Conservation (phyloP, 768 basidiomycete genomes). For the Tricholoma sp. region DNA sequence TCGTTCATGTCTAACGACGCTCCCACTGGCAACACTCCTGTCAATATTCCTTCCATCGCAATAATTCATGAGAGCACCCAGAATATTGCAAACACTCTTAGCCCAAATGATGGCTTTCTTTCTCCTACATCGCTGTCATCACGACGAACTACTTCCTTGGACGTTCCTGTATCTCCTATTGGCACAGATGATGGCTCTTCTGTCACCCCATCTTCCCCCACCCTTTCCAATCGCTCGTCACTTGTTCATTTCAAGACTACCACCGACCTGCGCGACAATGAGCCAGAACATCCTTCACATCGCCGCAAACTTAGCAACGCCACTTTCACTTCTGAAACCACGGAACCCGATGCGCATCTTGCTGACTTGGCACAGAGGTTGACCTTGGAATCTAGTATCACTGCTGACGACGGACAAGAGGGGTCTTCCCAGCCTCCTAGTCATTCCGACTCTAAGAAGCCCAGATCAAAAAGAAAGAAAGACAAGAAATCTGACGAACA, state of each 20-base stretch:
- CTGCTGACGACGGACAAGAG: slow-evolving; percentile 28
- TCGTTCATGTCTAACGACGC: neutral
- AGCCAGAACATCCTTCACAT: slow-evolving; percentile 46
- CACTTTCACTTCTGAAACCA: slow-evolving; percentile 48
- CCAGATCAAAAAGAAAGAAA: slow-evolving; percentile 22
- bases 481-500: slow-evolving; percentile 22
- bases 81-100: neutral
- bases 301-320: slow-evolving; percentile 52
- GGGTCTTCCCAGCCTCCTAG: slow-evolving; percentile 3
- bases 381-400: slow-evolving; percentile 30
- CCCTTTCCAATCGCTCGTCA: slow-evolving; percentile 61
- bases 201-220: slow-evolving; percentile 65
- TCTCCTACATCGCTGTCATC: slow-evolving; percentile 24
- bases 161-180: slow-evolving; percentile 17
- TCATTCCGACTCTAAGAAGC: slow-evolving; percentile 12
- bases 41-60: slow-evolving; percentile 8
- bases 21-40: neutral
- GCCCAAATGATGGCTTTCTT: slow-evolving; percentile 15
- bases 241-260: slow-evolving; percentile 48
- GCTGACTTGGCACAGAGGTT: slow-evolving; percentile 33
- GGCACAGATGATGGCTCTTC: slow-evolving; percentile 38
- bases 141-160: neutral
- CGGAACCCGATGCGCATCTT: slow-evolving; percentile 40
- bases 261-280: slow-evolving; percentile 60
- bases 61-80: slow-evolving; percentile 6